These are phyloP conservation scores for Candida sanyaensis DNA, from an alignment of 1,139 yeast genomes.

Conservation along the genomic window DNA sequence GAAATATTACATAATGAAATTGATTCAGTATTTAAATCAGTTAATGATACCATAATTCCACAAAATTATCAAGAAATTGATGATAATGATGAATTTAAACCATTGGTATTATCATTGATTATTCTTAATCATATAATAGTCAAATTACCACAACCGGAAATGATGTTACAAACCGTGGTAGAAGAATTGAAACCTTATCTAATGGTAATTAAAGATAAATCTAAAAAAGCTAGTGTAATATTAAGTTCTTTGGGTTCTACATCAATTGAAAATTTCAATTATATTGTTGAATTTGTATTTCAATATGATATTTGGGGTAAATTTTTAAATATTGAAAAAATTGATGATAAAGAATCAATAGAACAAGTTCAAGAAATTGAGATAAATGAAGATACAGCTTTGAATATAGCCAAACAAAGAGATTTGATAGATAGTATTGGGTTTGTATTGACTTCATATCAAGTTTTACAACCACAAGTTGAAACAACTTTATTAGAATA, in stretches of 20 bases:
- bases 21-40: constrained; percentile 30
- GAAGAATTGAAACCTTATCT: constrained; percentile 63
- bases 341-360: constrained; percentile 11
- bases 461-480: constrained; percentile 22
- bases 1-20: constrained; percentile 78
- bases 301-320: constrained; percentile 40
- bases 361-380: constrained; percentile 21
- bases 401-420: constrained; percentile 58
- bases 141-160: constrained; percentile 29
- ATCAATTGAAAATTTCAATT: constrained; percentile 42
- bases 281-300: constrained; percentile 40
- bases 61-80: constrained; percentile 30
- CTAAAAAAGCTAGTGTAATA: constrained; percentile 62
- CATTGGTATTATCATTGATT: constrained; percentile 48
- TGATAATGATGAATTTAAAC: constrained; percentile 41
- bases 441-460: constrained; percentile 41
- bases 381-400: constrained; percentile 28
- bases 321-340: constrained; percentile 25
- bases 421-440: constrained; percentile 62
- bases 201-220: constrained; percentile 49
- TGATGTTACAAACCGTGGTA: constrained; percentile 41
- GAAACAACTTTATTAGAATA: constrained; percentile 23
- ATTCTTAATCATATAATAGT: constrained; percentile 46
- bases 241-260: constrained; percentile 54
- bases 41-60: constrained; percentile 27